These are phyloP conservation scores for Colletotrichum sp. DNA, from an alignment of 2,329 filamentous ascomycete genomes.

Conservation along the genomic window DNA sequence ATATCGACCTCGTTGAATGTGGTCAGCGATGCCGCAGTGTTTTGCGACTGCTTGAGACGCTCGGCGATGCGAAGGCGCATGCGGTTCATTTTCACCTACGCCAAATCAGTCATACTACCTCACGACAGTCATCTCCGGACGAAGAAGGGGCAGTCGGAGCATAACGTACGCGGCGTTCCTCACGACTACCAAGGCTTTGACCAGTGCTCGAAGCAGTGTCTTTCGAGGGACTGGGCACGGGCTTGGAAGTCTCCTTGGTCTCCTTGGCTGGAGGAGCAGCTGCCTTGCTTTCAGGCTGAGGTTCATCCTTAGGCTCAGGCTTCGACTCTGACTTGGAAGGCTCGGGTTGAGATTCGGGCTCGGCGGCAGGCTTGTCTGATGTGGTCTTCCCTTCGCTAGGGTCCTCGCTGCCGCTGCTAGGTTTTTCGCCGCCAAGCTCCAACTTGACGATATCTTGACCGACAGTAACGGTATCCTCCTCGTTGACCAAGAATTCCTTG, in stretches of 20 bases:
- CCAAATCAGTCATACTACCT: not conserved
- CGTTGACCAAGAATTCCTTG: conserved; percentile 88
- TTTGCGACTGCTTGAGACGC: conserved; percentile 98
- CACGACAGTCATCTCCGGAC: not conserved
- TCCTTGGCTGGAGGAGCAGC: conserved; percentile 20
- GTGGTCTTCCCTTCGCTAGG: not conserved
- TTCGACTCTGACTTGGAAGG: conserved; percentile 40
- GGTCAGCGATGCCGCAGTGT: conserved; percentile 94
- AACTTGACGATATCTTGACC: conserved; percentile 90
- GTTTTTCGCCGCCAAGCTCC: conserved; percentile 65
- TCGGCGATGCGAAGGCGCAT: conserved; percentile 98
- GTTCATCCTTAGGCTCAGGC: conserved; percentile 47
- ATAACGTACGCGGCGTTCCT: conserved; percentile 81
- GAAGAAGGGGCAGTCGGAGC: not conserved
- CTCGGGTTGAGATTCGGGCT: conserved; percentile 21
- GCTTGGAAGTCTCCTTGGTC: conserved; percentile 24
- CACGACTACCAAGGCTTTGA: conserved; percentile 70
- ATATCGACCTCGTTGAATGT: conserved; percentile 99
- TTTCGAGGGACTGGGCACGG: conserved; percentile 24
- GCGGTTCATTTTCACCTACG: conserved; percentile 97
- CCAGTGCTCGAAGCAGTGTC: conserved; percentile 31
- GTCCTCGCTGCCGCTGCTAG: conserved; percentile 36
- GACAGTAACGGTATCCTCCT: conserved; percentile 94
- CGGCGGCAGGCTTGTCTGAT: conserved; percentile 15
- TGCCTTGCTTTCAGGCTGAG: conserved; percentile 34